Conservation (phyloP, 2,329 filamentous ascomycete genomes). For the Rugonectria rugulosa region DNA sequence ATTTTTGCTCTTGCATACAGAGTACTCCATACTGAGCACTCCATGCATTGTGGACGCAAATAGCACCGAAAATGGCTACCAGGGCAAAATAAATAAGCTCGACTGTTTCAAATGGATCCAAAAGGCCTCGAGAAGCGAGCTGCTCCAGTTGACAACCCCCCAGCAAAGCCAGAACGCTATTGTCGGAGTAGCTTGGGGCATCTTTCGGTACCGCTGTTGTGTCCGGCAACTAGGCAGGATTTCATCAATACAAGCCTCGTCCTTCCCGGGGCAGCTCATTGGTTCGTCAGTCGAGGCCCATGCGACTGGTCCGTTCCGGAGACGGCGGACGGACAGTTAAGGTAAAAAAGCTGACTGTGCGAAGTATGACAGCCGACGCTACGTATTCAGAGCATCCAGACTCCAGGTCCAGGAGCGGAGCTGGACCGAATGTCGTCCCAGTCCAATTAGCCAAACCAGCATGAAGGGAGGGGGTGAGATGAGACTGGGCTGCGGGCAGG, state of each 20-base stretch:
- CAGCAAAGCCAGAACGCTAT: neutral
- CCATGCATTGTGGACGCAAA: neutral
- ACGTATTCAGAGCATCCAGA: constrained; percentile 14
- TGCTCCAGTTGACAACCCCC: neutral
- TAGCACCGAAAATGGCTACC: constrained; percentile 4
- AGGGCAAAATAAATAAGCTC: constrained; percentile 1
- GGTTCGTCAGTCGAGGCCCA: constrained; percentile 20
- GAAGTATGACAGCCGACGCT: constrained; percentile 18
- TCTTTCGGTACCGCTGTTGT: constrained; percentile 6
- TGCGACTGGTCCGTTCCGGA: constrained; percentile 21
- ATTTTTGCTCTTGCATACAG: no score
- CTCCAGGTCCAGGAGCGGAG: constrained; percentile 31
- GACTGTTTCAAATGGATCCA: constrained; percentile 3
- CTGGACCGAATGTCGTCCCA: constrained; percentile 15
- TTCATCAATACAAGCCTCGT: constrained; percentile 19
- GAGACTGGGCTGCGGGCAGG: constrained; percentile 30
- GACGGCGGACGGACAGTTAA: constrained; percentile 17
- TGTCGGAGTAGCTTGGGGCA: no score
- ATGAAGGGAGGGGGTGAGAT: constrained; percentile 30
- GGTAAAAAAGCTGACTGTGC: constrained; percentile 19
- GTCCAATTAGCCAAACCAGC: constrained; percentile 15
- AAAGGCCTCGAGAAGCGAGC: neutral
- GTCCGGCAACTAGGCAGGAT: constrained; percentile 15
- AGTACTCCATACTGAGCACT: no score
- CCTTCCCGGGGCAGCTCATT: constrained; percentile 18